These are phyloP conservation scores for Saccharomyces pastorianus DNA, from an alignment of 1,139 yeast species.

Conservation along the genomic window DNA sequence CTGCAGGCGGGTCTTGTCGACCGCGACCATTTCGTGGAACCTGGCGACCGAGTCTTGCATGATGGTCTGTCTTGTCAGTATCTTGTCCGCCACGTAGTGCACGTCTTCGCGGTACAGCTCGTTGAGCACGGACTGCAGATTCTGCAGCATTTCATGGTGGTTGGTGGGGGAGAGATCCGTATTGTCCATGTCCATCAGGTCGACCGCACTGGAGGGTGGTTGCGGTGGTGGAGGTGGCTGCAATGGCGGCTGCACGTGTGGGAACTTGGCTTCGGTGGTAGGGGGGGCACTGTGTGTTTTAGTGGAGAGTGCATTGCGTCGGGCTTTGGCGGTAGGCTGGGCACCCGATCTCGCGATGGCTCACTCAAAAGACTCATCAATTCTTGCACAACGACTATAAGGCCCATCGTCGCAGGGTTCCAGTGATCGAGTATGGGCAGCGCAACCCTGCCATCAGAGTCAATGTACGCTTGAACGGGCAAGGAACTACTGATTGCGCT, in stretches of 20 bases:
- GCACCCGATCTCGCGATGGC: neutral
- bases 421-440: constrained; percentile 54
- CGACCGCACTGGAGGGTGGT: neutral
- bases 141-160: constrained; percentile 1
- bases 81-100: neutral
- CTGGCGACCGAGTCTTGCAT: neutral
- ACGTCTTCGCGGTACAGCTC: neutral
- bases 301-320: too few species aligned
- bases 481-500: neutral
- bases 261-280: neutral
- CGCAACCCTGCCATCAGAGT: constrained; percentile 56
- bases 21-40: neutral
- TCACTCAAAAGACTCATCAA: neutral
- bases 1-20: neutral
- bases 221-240: constrained; percentile 5
- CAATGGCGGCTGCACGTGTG: constrained; percentile 12
- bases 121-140: neutral
- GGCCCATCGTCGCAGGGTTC: constrained; percentile 33
- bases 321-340: neutral
- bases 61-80: neutral
- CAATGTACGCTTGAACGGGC: constrained; percentile 38
- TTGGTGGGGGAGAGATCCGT: constrained; percentile 3
- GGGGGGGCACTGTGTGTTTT: neutral
- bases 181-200: constrained; percentile 2
- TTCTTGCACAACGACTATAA: constrained; percentile 36